These are phyloP conservation scores for Phytopythium ostracodes DNA, from an alignment of 352 stramenopile species.

Conservation along the genomic window DNA sequence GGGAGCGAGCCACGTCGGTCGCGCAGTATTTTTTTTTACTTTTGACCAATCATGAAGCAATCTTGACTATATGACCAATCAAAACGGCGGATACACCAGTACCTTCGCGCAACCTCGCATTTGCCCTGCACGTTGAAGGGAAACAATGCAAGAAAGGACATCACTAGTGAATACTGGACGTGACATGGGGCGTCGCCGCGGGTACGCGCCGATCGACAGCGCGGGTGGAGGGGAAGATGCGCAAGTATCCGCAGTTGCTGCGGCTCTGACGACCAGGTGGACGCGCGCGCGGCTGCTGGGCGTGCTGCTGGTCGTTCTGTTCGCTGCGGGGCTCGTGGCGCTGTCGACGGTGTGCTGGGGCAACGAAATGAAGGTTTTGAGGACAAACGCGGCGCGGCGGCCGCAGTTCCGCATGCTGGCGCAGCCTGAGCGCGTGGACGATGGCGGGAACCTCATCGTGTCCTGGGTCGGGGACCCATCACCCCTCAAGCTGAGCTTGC, in stretches of 20 bases:
- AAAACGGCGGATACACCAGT: fast-evolving
- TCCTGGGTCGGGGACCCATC: conserved; percentile 24
- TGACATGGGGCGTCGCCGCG: neutral
- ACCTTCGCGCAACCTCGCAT: conserved; percentile 3
- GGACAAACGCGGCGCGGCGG: neutral
- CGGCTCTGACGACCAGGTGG: neutral
- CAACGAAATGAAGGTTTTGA: neutral
- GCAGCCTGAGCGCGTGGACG: conserved; percentile 28
- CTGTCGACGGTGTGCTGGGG: conserved; percentile 3
- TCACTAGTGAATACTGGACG: neutral
- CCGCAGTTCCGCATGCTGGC: conserved; percentile 27
- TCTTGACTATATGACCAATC: neutral
- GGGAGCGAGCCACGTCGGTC: neutral
- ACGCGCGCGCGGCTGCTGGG: neutral
- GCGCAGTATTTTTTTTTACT: neutral
- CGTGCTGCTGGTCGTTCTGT: conserved; percentile 1
- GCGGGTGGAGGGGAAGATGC: neutral
- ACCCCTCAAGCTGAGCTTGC: conserved; percentile 7
- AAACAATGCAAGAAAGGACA: neutral
- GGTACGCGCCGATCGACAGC: conserved; percentile 4
- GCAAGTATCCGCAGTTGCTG: neutral
- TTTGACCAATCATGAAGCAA: neutral
- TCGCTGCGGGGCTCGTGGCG: conserved; percentile 4
- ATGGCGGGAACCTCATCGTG: conserved; percentile 53
- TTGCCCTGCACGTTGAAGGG: neutral